These are phyloP conservation scores for Dillenia turbinata DNA, from an alignment of 164 flowering plant genomes.

Conservation along the genomic window DNA sequence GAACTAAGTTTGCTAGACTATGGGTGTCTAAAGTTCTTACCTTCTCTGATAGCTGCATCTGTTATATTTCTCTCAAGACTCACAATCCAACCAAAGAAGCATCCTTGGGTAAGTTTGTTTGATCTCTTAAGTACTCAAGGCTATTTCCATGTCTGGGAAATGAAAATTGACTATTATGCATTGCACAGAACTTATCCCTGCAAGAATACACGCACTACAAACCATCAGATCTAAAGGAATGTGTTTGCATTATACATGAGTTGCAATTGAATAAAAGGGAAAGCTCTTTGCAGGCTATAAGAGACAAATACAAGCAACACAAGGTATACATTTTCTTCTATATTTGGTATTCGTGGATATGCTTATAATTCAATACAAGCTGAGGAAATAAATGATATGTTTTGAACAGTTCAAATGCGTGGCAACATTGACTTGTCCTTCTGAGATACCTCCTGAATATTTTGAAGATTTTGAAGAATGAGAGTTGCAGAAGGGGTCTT, in stretches of 20 bases:
- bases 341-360: neutral
- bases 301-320: slow-evolving; percentile 60
- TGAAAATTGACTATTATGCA: too few relatives aligned
- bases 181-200: slow-evolving; percentile 36
- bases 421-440: slow-evolving; percentile 34
- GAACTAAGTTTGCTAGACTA: slow-evolving; percentile 80
- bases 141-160: neutral
- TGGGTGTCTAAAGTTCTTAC: slow-evolving; percentile 54
- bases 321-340: slow-evolving; percentile 32
- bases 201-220: slow-evolving; percentile 43
- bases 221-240: slow-evolving; percentile 58
- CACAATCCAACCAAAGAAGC: slow-evolving; percentile 38
- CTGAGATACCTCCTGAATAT: slow-evolving; percentile 40
- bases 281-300: slow-evolving; percentile 28
- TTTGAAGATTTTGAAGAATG: slow-evolving; percentile 31
- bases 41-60: slow-evolving; percentile 80
- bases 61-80: slow-evolving; percentile 56
- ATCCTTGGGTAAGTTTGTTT: slow-evolving; percentile 62
- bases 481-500: neutral
- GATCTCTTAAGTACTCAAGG: neutral
- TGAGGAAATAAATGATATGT: neutral
- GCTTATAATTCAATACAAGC: too few relatives aligned
- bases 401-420: slow-evolving; percentile 55
- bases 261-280: slow-evolving; percentile 43
- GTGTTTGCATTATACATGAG: slow-evolving; percentile 52